Conservation (phyloP, 1,284 basidiomycete species). For the Melampsora abietis-canadensis region DNA sequence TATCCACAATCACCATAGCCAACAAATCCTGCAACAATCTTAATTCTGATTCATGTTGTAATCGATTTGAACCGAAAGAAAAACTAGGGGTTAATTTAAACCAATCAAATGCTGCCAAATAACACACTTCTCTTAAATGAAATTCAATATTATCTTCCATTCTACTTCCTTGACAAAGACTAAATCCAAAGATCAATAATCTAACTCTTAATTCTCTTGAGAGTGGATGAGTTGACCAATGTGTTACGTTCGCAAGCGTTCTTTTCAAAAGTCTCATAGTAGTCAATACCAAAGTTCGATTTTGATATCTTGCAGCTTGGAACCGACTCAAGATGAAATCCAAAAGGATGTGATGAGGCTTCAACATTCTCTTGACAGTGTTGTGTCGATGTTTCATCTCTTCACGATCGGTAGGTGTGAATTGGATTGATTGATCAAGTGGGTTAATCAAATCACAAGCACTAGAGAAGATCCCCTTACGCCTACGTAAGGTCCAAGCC, state of each 20-base stretch:
- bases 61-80: conserved; percentile 21
- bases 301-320: conserved; percentile 86
- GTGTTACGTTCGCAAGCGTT: conserved; percentile 57
- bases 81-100: conserved; percentile 59
- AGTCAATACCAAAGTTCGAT: conserved; percentile 77
- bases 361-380: conserved; percentile 70
- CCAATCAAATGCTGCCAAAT: conserved; percentile 80
- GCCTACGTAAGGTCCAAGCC: conserved; percentile 72
- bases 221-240: conserved; percentile 69
- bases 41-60: conserved; percentile 37
- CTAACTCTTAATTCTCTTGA: conserved; percentile 85
- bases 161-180: conserved; percentile 79
- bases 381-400: conserved; percentile 70
- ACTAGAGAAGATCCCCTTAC: conserved; percentile 76
- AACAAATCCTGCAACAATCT: conserved; percentile 36
- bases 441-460: conserved; percentile 72
- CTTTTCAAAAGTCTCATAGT: conserved; percentile 79
- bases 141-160: conserved; percentile 81
- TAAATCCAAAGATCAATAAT: conserved; percentile 87
- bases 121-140: conserved; percentile 71
- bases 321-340: conserved; percentile 88
- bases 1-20: conserved; percentile 28
- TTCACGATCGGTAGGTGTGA: conserved; percentile 84
- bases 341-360: conserved; percentile 78
- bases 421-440: conserved; percentile 78